phyloP scores from a whole-genome alignment of 176 grass and related monocot species.

The Eragrostis curvula region DNA sequence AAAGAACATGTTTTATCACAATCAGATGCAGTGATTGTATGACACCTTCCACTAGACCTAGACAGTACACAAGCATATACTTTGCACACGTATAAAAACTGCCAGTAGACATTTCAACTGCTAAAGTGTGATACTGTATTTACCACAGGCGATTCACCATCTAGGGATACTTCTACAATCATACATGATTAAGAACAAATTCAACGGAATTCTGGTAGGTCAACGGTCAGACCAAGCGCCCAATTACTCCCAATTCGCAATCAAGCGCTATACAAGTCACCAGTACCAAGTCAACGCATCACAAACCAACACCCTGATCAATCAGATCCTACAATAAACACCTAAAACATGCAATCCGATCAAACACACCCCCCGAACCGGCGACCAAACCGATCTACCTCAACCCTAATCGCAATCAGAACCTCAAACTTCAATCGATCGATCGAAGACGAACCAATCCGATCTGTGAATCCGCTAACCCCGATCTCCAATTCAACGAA shows the following conservation, averaged over 20 bases:
- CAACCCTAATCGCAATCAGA: not conserved
- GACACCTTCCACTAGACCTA: not conserved
- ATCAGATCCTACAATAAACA: not conserved
- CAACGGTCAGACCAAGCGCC: not conserved
- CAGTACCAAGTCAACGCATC: slow-evolving; percentile 8
- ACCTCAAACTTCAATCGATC: not conserved
- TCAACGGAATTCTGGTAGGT: not conserved
- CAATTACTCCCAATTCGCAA: not conserved
- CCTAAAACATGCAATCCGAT: not conserved
- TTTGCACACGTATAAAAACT: not conserved
- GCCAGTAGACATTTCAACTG: not conserved
- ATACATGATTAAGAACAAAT: not conserved
- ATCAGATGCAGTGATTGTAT: not conserved
- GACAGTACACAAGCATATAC: not conserved
- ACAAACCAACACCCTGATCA: not conserved
- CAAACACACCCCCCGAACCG: not conserved
- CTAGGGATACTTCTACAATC: not conserved
- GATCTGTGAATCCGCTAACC: not conserved
- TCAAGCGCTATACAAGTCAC: not conserved
- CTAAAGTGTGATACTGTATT: no score
- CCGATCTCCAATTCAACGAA: not conserved
- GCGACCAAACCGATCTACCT: not conserved
- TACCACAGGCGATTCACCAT: not conserved
- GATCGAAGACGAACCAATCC: not conserved
- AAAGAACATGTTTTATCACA: not conserved